These are phyloP conservation scores for Zygoascus biomembranicola DNA, from an alignment of 805 yeast genomes.

Conservation along the genomic window DNA sequence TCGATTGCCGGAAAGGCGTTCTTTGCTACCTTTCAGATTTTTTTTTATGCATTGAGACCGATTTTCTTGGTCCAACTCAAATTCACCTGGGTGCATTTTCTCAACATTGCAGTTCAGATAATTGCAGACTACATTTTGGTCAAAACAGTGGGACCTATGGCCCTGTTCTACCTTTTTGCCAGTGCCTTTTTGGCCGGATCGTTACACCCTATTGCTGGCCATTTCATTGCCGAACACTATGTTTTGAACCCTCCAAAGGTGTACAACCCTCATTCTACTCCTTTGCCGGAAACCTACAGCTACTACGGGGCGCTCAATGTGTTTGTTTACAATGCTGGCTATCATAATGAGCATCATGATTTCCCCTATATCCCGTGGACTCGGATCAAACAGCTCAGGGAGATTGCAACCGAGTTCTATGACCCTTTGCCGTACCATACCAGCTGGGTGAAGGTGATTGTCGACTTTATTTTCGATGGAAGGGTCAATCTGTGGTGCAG, in stretches of 20 bases:
- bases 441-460: conserved; percentile 72
- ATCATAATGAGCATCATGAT: conserved; percentile 93
- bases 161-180: conserved; percentile 58
- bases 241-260: conserved; percentile 53
- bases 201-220: conserved; percentile 90
- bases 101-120: conserved; percentile 56
- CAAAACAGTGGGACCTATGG: conserved; percentile 51
- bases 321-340: conserved; percentile 87
- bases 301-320: conserved; percentile 75
- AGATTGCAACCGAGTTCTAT: conserved; percentile 72
- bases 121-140: conserved; percentile 52
- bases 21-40: conserved; percentile 81
- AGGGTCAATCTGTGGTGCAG: conserved; percentile 70
- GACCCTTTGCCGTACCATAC: conserved; percentile 67
- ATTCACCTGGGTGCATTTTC: conserved; percentile 64
- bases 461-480: conserved; percentile 60
- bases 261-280: conserved; percentile 21
- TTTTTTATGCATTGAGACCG: conserved; percentile 86
- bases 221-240: conserved; percentile 91
- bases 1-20: conserved; percentile 81
- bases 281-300: conserved; percentile 69
- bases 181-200: conserved; percentile 87
- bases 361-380: conserved; percentile 94
- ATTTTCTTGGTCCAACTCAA: conserved; percentile 72
- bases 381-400: conserved; percentile 52